Evolutionary conservation across 331 rosid genomes (phyloP), one percentile per base, ranked within the genome.

Genomic region (Phaseolus coccineus): DNA sequence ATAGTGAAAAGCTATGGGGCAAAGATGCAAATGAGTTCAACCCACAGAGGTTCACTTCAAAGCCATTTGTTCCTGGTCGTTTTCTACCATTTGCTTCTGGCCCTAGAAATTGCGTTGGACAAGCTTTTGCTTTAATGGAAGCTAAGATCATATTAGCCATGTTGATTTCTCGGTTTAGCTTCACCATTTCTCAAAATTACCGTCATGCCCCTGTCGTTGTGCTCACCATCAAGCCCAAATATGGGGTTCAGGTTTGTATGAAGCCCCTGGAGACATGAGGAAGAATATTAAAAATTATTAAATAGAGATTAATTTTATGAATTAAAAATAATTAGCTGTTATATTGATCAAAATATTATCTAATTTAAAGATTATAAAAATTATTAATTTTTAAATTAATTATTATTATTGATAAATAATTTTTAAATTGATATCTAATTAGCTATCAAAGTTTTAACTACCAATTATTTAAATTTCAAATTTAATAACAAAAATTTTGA

Each of bases 11-110:
- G 27, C 1, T 93, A 40, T 96, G 99, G 98, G 99, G 99, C 0
- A 87, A 93, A 80, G 98, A 96, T 81, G 99, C 89, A 10, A 93
- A 96, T 80, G 93, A 91, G 82, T 96, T 96, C 82, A 91, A 96
- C 67, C 99, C 99, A 0, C 87, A 90, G 27, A 88, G 99, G 57
- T 96, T 96, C 70, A 89, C 90, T 57, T 93, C 98, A 4, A 96
- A 90, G 69, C 69, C 96, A 3, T 96, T 81, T 81, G 83, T 73
- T 4, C 86, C 92, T 11, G 96, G 98, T 3, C 87, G 96, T 28
- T 96, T 96, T 74, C 81, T 96, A 2, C 99, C 99, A 0, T 96
- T 96, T 74, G 98, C 93, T 14, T 78, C 88, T 10, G 99, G 99
- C 0, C 98, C 99, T 3, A 83, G 99, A 64, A 93, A 96, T 19